Conservation (phyloP, 345 rosid species). For the Boechera divaricarpa region DNA sequence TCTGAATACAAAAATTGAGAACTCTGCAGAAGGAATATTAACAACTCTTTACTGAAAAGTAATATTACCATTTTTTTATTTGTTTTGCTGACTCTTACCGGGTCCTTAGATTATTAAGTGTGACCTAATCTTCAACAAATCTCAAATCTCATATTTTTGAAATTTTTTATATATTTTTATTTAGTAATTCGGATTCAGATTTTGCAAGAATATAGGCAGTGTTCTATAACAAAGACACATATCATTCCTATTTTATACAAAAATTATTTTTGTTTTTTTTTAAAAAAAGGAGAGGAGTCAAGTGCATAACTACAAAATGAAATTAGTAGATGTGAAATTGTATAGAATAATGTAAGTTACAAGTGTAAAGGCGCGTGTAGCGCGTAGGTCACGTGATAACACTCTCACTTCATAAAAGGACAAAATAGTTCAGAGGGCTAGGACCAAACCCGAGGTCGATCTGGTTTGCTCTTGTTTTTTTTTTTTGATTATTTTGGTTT, state of each 20-base stretch:
- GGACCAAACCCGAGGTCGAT: constrained; percentile 50
- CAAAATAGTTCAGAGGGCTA: constrained; percentile 36
- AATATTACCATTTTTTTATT: not conserved
- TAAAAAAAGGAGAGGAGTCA: not conserved
- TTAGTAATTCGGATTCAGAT: not conserved
- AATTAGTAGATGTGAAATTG: constrained; percentile 24
- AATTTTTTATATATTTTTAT: too few species aligned
- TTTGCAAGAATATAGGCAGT: constrained; percentile 12
- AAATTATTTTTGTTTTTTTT: not conserved
- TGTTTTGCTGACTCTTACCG: not conserved
- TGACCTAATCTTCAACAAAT: constrained; percentile 28
- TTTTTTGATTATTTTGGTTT: not conserved
- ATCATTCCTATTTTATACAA: not conserved
- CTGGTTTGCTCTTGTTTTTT: constrained; percentile 24
- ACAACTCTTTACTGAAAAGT: constrained; percentile 38
- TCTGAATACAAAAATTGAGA: constrained; percentile 37
- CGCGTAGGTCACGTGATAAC: constrained; percentile 47
- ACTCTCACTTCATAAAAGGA: constrained; percentile 37
- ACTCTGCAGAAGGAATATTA: constrained; percentile 48
- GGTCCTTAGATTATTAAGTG: constrained; percentile 23
- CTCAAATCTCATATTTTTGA: not conserved
- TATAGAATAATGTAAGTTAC: constrained; percentile 29
- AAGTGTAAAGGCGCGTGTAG: constrained; percentile 49
- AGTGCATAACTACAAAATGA: constrained; percentile 10
- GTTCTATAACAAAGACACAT: not conserved